A percentile compares a stretch with the other conserved stretches of the same genome.
Evolutionary conservation across 345 rosid species (phyloP).

Genomic region (Clausena lansium): DNA sequence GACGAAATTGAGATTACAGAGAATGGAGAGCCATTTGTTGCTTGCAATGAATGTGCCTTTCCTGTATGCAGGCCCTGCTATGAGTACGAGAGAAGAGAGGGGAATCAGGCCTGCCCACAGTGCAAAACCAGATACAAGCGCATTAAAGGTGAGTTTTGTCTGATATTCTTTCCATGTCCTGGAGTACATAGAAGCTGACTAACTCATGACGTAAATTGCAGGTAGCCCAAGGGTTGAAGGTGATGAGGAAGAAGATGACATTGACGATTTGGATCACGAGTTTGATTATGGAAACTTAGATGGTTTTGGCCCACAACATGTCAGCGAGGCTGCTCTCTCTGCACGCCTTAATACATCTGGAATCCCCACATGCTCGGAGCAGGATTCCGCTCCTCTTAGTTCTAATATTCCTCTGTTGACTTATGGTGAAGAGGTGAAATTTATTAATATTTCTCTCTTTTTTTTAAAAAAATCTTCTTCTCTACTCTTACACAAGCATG

Average conservation of each 20-base stretch:
- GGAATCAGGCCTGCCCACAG: constrained; percentile 95
- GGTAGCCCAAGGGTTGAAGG: constrained; percentile 97
- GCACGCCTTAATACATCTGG: constrained; percentile 40
- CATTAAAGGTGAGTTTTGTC: constrained; percentile 60
- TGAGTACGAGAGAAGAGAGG: constrained; percentile 94
- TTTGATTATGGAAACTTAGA: constrained; percentile 60
- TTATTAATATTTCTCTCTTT: neutral
- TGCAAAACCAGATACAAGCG: constrained; percentile 93
- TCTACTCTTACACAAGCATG: neutral
- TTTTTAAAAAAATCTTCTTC: neutral
- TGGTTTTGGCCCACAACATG: constrained; percentile 57
- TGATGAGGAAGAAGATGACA: constrained; percentile 93
- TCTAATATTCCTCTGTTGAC: constrained; percentile 91
- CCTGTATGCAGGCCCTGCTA: constrained; percentile 97
- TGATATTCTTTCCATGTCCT: constrained; percentile 6
- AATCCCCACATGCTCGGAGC: constrained; percentile 47
- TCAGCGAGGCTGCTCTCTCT: constrained; percentile 56
- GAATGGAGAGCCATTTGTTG: constrained; percentile 78
- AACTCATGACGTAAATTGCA: constrained; percentile 29
- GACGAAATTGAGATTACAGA: constrained; percentile 80
- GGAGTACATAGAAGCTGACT: neutral
- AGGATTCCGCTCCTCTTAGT: constrained; percentile 61
- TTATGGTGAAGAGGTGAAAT: constrained; percentile 76
- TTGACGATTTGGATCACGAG: constrained; percentile 90
- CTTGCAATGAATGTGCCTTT: constrained; percentile 97